Conservation (phyloP, 2,329 filamentous ascomycete species). For the Neopestalotiopsis sp. region DNA sequence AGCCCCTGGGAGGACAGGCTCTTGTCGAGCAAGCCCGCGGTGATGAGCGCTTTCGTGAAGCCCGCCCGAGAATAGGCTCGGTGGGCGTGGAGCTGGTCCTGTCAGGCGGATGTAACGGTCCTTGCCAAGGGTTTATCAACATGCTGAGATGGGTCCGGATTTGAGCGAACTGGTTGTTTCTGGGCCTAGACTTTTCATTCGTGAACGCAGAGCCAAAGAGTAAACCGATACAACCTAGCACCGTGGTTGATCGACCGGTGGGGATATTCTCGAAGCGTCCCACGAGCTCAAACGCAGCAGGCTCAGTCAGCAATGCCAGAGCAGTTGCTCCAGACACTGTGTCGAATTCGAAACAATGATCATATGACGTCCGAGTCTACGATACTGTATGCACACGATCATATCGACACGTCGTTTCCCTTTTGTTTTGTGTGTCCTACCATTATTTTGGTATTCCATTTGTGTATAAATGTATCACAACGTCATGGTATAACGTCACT, state of each 20-base stretch:
- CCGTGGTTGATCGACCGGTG: not conserved
- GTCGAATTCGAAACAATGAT: not conserved
- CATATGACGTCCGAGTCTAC: not conserved
- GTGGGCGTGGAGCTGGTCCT: not conserved
- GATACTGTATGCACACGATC: not conserved
- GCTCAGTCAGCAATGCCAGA: not conserved
- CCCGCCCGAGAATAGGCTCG: not conserved
- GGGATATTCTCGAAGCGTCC: not conserved
- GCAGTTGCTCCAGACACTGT: not conserved
- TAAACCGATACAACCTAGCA: not conserved
- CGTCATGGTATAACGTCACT: constrained; percentile 1
- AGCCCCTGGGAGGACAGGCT: not conserved
- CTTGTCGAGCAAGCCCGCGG: not conserved
- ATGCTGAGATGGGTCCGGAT: not conserved
- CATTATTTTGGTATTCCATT: not conserved
- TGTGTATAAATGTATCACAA: not conserved
- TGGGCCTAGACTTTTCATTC: not conserved
- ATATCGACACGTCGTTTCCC: not conserved
- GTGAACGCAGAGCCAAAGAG: not conserved
- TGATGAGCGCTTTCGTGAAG: not conserved
- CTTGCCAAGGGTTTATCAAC: not conserved
- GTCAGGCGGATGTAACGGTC: constrained; percentile 4
- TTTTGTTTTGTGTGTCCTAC: not conserved
- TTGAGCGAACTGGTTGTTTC: not conserved
- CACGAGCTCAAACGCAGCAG: not conserved